Conservation (phyloP, 257 asterid species). For the Thymus mandschuricus region DNA sequence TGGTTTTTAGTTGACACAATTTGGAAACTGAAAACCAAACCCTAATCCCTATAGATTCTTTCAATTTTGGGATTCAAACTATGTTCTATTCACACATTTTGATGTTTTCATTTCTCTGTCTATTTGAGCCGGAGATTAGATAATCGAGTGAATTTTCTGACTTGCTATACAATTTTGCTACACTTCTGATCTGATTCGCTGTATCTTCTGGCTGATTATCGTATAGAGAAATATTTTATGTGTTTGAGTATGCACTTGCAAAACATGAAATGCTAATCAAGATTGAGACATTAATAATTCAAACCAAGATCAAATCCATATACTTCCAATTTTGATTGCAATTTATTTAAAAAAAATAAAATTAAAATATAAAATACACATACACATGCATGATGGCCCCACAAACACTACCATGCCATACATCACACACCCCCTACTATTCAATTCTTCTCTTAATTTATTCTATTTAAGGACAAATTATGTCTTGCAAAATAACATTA, state of each 20-base stretch:
- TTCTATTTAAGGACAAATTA: conserved; percentile 6
- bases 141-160: too few relatives aligned
- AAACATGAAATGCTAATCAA: neutral
- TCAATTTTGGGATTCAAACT: neutral
- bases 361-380: neutral
- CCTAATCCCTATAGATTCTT: conserved; percentile 12
- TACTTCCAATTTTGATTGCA: neutral
- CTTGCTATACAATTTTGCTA: too few relatives aligned
- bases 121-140: too few relatives aligned
- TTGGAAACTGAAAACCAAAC: conserved; percentile 42
- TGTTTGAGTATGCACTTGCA: neutral
- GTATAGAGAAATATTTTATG: too few relatives aligned
- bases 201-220: too few relatives aligned
- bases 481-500: neutral
- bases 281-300: neutral
- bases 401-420: conserved; percentile 13
- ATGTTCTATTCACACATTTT: too few relatives aligned
- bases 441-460: neutral
- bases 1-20: conserved; percentile 26
- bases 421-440: neutral
- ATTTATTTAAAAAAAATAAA: neutral
- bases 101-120: too few relatives aligned
- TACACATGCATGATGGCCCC: conserved; percentile 5
- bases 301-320: neutral
- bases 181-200: too few relatives aligned